Percentiles rank a stretch among this genome's conserved stretches.
Evolutionary conservation across 352 stramenopile species (phyloP).

Genomic region (Sclerospora graminicola): DNA sequence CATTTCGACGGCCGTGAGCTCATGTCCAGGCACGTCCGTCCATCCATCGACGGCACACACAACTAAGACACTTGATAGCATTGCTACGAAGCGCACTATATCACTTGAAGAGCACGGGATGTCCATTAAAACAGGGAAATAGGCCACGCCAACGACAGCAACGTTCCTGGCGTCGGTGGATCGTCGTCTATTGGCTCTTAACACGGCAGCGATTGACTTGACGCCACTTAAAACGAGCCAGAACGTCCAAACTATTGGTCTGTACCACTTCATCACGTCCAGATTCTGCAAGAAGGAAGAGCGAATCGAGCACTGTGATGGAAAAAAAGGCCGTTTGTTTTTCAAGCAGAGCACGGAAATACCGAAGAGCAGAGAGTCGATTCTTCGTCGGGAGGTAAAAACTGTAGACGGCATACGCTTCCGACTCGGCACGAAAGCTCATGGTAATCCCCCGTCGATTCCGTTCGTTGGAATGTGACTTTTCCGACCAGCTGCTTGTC

Average conservation of each 20-base stretch:
- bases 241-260: conserved; percentile 38
- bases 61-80: conserved; percentile 61
- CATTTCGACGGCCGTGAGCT: conserved; percentile 20
- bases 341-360: conserved; percentile 52
- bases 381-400: conserved; percentile 66
- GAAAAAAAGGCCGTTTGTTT: conserved; percentile 44
- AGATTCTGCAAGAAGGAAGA: conserved; percentile 62
- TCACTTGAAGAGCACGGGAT: conserved; percentile 41
- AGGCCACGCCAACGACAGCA: conserved; percentile 44
- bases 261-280: conserved; percentile 40
- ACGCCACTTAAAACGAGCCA: conserved; percentile 46
- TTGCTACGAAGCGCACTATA: conserved; percentile 35
- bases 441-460: conserved; percentile 66
- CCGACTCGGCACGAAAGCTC: conserved; percentile 54
- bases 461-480: conserved; percentile 72
- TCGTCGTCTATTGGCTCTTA: conserved; percentile 38
- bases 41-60: conserved; percentile 54
- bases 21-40: conserved; percentile 34
- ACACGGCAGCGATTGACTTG: conserved; percentile 33
- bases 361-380: conserved; percentile 52
- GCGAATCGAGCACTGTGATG: conserved; percentile 49
- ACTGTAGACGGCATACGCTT: conserved; percentile 48
- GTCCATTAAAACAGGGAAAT: conserved; percentile 55
- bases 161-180: conserved; percentile 25
- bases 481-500: conserved; percentile 63